phyloP scores from a whole-genome alignment of 495 filamentous ascomycete genomes.

The Aspergillus cristatus region DNA sequence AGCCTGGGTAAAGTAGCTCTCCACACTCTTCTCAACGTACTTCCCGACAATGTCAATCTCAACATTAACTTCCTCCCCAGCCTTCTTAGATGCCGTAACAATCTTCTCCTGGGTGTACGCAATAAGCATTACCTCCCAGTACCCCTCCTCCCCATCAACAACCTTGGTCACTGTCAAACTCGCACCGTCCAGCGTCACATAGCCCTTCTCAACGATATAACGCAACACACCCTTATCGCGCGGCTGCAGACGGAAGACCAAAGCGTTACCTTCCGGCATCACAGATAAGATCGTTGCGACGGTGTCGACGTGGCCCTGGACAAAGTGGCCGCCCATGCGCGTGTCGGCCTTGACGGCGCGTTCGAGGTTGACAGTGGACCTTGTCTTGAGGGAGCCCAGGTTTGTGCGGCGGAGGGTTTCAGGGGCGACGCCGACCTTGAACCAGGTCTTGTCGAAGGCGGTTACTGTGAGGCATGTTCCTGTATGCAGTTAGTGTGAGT shows the following conservation, averaged over 20 bases:
- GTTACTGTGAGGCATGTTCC: conserved; percentile 89
- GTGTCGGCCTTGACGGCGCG: conserved; percentile 80
- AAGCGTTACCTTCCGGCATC: conserved; percentile 73
- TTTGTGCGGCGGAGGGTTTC: conserved; percentile 96
- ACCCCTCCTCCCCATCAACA: conserved; percentile 58
- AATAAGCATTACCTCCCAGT: conserved; percentile 98
- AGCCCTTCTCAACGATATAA: conserved; percentile 95
- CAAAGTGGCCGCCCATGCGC: conserved; percentile 66
- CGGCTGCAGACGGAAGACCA: conserved; percentile 76
- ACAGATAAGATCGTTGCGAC: conserved; percentile 60
- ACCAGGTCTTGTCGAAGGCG: conserved; percentile 54
- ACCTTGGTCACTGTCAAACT: conserved; percentile 88
- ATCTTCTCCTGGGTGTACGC: conserved; percentile 95
- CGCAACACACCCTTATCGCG: conserved; percentile 54
- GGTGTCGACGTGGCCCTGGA: conserved; percentile 93
- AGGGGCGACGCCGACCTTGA: conserved; percentile 92
- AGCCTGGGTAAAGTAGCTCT: conserved; percentile 46
- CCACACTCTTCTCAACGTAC: conserved; percentile 91
- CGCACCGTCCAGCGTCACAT: conserved; percentile 90
- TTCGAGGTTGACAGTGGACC: conserved; percentile 77
- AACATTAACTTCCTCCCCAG: conserved; percentile 86
- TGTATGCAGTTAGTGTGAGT: conserved; percentile 9
- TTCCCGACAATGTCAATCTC: conserved; percentile 99
- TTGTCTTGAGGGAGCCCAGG: conserved; percentile 56
- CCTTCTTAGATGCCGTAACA: conserved; percentile 69